These are phyloP conservation scores for Suhomyces chickasaworum DNA, from an alignment of 1,139 yeast genomes.

Conservation along the genomic window DNA sequence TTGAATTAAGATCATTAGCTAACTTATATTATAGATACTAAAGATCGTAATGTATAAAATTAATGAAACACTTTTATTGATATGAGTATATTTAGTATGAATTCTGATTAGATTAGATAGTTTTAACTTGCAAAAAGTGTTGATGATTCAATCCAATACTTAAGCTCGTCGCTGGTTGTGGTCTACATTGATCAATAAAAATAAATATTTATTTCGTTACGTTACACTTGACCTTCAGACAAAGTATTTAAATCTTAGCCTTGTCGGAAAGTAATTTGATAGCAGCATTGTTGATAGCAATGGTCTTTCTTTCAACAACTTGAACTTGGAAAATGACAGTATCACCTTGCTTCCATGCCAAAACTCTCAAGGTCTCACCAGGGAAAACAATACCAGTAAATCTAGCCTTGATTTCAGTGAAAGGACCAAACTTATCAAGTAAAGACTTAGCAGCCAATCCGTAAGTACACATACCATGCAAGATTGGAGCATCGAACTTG, in stretches of 20 bases:
- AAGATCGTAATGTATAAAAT: no score
- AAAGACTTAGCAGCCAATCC: slow-evolving; percentile 81
- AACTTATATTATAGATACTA: no score
- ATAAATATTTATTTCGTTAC: slow-evolving; percentile 8
- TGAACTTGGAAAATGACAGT: slow-evolving; percentile 79
- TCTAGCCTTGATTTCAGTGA: slow-evolving; percentile 85
- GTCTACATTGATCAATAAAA: no score
- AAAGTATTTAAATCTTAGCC: slow-evolving; percentile 38
- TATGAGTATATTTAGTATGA: no score
- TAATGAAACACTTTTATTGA: no score
- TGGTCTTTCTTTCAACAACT: slow-evolving; percentile 74
- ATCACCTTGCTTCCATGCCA: slow-evolving; percentile 80
- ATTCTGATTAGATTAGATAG: no score
- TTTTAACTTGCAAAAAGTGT: no score
- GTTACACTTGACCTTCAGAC: slow-evolving; percentile 2
- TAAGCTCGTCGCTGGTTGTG: no score
- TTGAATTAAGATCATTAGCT: no score
- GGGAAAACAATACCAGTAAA: slow-evolving; percentile 94
- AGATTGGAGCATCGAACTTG: slow-evolving; percentile 80
- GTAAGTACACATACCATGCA: slow-evolving; percentile 89
- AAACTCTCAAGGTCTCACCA: slow-evolving; percentile 85
- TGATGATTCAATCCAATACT: no score
- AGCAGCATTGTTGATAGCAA: slow-evolving; percentile 89
- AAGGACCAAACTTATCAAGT: slow-evolving; percentile 77
- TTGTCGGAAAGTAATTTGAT: slow-evolving; percentile 58